A percentile compares a stretch with the other conserved stretches of the same genome.
Conservation (phyloP, 495 filamentous ascomycete genomes). For the Aspergillus nidulans region DNA sequence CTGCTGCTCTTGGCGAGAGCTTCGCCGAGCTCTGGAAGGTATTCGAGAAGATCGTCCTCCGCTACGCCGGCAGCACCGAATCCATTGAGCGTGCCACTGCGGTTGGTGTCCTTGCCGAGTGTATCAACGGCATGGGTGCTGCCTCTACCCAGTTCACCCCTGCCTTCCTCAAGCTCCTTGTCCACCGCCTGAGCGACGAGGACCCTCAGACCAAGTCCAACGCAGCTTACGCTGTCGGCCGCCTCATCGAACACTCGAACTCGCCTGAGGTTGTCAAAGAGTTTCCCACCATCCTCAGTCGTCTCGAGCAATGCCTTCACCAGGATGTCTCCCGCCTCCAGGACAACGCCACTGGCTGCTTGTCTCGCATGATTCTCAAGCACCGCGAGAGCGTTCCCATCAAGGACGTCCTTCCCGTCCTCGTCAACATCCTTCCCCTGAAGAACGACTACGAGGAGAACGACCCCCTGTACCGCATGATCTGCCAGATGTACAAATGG, state of each 20-base stretch:
- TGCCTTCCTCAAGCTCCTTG: conserved; percentile 69
- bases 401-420: conserved; percentile 71
- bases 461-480: conserved; percentile 80
- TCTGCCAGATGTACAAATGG: conserved; percentile 77
- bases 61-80: conserved; percentile 80
- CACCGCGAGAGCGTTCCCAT: conserved; percentile 75
- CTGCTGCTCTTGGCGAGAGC: conserved; percentile 72
- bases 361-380: conserved; percentile 84
- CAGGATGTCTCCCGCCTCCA: conserved; percentile 70
- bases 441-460: conserved; percentile 98
- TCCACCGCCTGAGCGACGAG: conserved; percentile 84
- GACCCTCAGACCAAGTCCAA: conserved; percentile 93
- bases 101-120: conserved; percentile 89
- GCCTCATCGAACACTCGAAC: conserved; percentile 74
- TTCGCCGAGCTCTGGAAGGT: conserved; percentile 89
- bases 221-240: conserved; percentile 82
- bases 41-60: conserved; percentile 84
- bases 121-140: conserved; percentile 76
- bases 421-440: conserved; percentile 76
- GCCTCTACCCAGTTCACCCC: conserved; percentile 73
- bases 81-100: conserved; percentile 80
- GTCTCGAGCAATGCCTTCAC: conserved; percentile 79
- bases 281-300: conserved; percentile 70
- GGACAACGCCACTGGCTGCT: conserved; percentile 92
- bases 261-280: conserved; percentile 67